Base-by-base conservation (phyloP, 2,329 filamentous ascomycete species). In the Fusarium longipes region DNA sequence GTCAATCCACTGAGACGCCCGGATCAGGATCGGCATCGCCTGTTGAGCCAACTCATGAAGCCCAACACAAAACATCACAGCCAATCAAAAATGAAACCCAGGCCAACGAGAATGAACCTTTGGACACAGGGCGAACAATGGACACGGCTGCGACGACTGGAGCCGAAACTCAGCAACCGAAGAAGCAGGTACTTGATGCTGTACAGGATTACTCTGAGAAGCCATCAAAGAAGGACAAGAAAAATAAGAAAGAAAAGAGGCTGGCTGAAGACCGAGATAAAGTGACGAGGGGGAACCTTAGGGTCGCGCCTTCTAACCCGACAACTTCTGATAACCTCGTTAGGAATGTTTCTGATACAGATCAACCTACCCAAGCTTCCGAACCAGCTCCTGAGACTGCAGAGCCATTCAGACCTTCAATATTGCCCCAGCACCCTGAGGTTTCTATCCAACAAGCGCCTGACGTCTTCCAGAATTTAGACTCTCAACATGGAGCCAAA, bases 211-310 rank as follows among this genome's bases (percentile, higher is more conserved):
- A 56, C 18, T 12, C 14, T n/a, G 48, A 17, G 32, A 63, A 57
- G 27, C 44, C 40, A 33, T 59, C 63, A 24, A 74, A 71, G 53
- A 77, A 75, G 39, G 72, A 69, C 49, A 77, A 77, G 58, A 78
- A 76, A 53, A 76, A 73, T 55, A 77, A 75, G 56, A 77, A 71
- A 59, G 73, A 70, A 39, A 57, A 64, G 18, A 74, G 70, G 32
- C 47, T 43, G 18, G n/a, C 18, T 35, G 57, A 61, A 22, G 45
- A 50, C 27, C 42, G 45, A 33, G 18, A 22, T 15, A 42, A 61
- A 25, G 22, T n/a, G 43, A 12, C 47, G 17, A 55, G 22, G 17
- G 47, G 53, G 11, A 18, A 14, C n/a, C 20, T 24, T 20, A 30
- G 14, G 35, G 42, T 18, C 8, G n/a, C 43, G 25, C 8, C 20